A percentile compares a stretch with the other conserved stretches of the same genome.
These are phyloP conservation scores for Lachnellula arida DNA, from an alignment of 2,329 filamentous ascomycete genomes.

Conservation along the genomic window DNA sequence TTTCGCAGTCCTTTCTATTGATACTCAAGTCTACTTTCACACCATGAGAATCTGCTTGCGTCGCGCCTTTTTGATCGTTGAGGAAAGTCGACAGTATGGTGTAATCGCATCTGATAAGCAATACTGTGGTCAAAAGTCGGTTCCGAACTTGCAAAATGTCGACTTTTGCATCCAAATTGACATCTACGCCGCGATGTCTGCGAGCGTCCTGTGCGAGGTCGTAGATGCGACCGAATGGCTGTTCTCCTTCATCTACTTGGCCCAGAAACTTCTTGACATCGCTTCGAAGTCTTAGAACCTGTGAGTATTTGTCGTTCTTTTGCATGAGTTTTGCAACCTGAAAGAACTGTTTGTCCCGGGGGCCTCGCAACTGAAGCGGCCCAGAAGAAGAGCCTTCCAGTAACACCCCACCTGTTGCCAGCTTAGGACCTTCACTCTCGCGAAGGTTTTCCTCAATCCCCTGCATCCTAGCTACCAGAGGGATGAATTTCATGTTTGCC, in stretches of 20 bases:
- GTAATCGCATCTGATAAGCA: slow-evolving; percentile 25
- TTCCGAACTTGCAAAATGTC: slow-evolving; percentile 35
- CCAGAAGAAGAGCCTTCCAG: slow-evolving; percentile 10
- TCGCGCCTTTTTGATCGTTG: slow-evolving; percentile 13
- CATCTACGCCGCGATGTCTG: slow-evolving; percentile 24
- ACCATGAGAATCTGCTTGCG: slow-evolving; percentile 2
- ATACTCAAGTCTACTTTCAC: slow-evolving; percentile 19
- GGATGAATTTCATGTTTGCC: slow-evolving; percentile 36
- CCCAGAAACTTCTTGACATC: slow-evolving; percentile 30
- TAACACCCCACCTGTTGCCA: slow-evolving; percentile 11
- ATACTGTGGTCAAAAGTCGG: slow-evolving; percentile 22
- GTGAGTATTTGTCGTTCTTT: slow-evolving; percentile 21
- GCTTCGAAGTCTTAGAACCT: slow-evolving; percentile 28
- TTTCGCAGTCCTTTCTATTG: slow-evolving; percentile 24
- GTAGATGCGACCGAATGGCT: slow-evolving; percentile 36
- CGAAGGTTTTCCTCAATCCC: slow-evolving; percentile 21
- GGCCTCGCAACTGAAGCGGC: slow-evolving; percentile 17
- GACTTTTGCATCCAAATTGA: slow-evolving; percentile 25
- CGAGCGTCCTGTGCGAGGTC: slow-evolving; percentile 33
- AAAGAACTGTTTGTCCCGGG: slow-evolving; percentile 24
- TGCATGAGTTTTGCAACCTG: slow-evolving; percentile 19
- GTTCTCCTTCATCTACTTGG: slow-evolving; percentile 34
- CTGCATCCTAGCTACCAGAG: slow-evolving; percentile 22
- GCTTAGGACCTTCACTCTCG: slow-evolving; percentile 5
- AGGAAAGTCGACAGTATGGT: slow-evolving; percentile 22